phyloP scores from a whole-genome alignment of 306 rosid species.

The Ochetophila trinervis region DNA sequence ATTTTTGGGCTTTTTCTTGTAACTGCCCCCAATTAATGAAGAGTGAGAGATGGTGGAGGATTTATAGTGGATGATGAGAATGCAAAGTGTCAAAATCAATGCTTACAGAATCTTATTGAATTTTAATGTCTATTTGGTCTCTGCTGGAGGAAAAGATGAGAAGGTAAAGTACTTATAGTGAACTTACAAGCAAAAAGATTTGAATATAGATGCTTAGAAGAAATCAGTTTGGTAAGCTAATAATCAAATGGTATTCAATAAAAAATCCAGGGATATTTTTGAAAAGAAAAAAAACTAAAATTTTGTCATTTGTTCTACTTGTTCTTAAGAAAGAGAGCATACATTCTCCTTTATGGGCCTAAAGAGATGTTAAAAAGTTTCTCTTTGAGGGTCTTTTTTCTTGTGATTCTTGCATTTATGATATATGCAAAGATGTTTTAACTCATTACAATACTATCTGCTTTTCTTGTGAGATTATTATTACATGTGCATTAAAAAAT shows the following conservation, averaged over 20 bases:
- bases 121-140: constrained; percentile 3
- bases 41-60: constrained; percentile 11
- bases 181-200: not conserved
- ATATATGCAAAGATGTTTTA: no score
- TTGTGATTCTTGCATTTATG: no score
- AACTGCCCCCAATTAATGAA: constrained; percentile 34
- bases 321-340: no score
- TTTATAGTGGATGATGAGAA: constrained; percentile 51
- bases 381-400: no score
- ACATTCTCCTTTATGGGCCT: no score
- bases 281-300: no score
- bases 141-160: not conserved
- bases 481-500: no score
- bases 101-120: constrained; percentile 13
- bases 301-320: no score
- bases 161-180: not conserved
- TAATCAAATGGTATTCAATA: not conserved
- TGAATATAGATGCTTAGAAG: not conserved
- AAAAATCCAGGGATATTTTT: no score
- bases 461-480: no score
- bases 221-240: not conserved
- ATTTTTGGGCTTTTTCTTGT: constrained; percentile 3
- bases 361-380: no score
- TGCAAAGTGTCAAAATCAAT: constrained; percentile 3
- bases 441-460: no score